These are phyloP conservation scores for Cronartium ribicola DNA, from an alignment of 1,284 basidiomycete species.

Conservation along the genomic window DNA sequence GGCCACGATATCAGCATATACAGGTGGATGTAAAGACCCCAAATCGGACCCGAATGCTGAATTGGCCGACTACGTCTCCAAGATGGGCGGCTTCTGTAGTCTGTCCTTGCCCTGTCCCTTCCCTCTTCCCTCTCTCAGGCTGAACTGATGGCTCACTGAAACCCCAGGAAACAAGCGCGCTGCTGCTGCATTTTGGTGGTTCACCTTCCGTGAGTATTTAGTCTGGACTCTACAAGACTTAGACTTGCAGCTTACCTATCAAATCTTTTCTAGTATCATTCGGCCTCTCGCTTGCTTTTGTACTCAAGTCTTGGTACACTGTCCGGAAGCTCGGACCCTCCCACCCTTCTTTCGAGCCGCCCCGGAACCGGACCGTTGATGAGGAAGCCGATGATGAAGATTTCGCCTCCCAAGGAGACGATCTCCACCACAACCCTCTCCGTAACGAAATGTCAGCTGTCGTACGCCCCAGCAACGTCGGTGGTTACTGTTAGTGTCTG, in stretches of 20 bases:
- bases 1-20: slow-evolving; percentile 44
- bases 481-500: slow-evolving; percentile 34
- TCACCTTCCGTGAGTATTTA: slow-evolving; percentile 42
- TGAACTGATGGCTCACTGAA: background rate
- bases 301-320: slow-evolving; percentile 38
- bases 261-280: slow-evolving; percentile 7
- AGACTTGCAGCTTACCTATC: background rate
- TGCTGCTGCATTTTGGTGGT: slow-evolving; percentile 47
- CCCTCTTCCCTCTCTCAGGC: background rate
- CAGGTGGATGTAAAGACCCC: slow-evolving; percentile 46
- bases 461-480: slow-evolving; percentile 36
- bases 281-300: slow-evolving; percentile 20
- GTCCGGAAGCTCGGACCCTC: slow-evolving; percentile 36
- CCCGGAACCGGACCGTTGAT: slow-evolving; percentile 16
- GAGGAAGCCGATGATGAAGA: slow-evolving; percentile 29
- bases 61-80: slow-evolving; percentile 44
- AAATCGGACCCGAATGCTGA: slow-evolving; percentile 44
- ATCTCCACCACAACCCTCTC: slow-evolving; percentile 17
- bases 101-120: background rate
- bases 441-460: slow-evolving; percentile 22
- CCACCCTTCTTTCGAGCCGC: slow-evolving; percentile 36
- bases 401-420: slow-evolving; percentile 17
- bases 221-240: background rate
- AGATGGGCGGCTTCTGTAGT: slow-evolving; percentile 44
- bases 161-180: slow-evolving; percentile 45